Evolutionary conservation across 108 stramenopile species (phyloP), one percentile per base, ranked within the genome.

Genomic region (Epipyxis sp.): DNA sequence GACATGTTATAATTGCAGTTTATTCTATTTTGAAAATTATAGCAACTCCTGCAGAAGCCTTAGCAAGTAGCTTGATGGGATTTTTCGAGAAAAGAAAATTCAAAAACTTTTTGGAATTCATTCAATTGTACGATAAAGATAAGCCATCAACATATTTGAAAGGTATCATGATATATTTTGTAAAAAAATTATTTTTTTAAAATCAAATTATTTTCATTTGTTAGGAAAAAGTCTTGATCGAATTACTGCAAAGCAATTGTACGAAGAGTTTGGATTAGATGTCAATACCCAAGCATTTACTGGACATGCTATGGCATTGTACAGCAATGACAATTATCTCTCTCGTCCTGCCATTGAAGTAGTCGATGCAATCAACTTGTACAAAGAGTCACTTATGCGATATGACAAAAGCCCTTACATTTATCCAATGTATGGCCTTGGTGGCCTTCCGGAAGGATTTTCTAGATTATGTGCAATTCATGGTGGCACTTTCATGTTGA

Each of bases 401-500:
- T 97, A 97, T 80, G 95, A 95, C 80, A 95, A 91, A 59, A 89
- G 89, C 61, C 98, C 98, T 13, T 99, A 97, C 90, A 94, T 99
- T 78, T 99, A 98, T 88, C 98, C 98, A 43, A 83, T 95, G 59
- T 99, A 97, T 80, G 98, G 98, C 59, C 90, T 99, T 65, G 95
- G 96, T 35, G 94, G 95, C 30, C 90, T 99, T 45, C 98, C 98
- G 20, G 98, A 99, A 86, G 95, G 95, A 58, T 99, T 99, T 82
- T 95, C 94, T 59, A 93, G 98, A 45, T 90, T 98, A 59, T 96
- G 95, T 81, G 98, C 98, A 40, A 93, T 99, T 78, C 93, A 97
- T 79, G 98, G 97, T 42, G 97, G 97, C 80, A 97, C 96, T 59
- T 97, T 99, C 86, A 99, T 99, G 97, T 91, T 99, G 57, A 94